Conservation (phyloP, 2,329 filamentous ascomycete species). For the Penicillium fuscoglaucum region DNA sequence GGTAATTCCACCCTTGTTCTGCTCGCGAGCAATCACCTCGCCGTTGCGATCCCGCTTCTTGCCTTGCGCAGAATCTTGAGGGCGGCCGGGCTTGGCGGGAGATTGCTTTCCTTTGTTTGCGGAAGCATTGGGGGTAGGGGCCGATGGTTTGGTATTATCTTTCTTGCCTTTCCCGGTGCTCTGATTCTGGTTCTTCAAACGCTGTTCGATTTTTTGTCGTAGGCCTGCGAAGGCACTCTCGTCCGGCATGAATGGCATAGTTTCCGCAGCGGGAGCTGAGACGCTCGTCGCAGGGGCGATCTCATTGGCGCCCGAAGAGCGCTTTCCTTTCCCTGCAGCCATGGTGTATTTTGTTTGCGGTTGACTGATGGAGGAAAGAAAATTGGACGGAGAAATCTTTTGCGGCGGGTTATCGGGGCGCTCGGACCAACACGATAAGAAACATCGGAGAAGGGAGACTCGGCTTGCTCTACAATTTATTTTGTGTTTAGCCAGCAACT, state of each 20-base stretch:
- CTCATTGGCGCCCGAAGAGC: slow-evolving; percentile 30
- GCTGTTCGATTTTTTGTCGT: slow-evolving; percentile 45
- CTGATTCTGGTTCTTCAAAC: slow-evolving; percentile 38
- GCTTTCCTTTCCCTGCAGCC: slow-evolving; percentile 42
- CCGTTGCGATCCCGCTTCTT: slow-evolving; percentile 51
- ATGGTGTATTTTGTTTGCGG: slow-evolving; percentile 28
- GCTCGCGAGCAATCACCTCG: slow-evolving; percentile 43
- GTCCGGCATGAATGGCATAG: slow-evolving; percentile 34
- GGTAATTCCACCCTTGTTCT: slow-evolving; percentile 29
- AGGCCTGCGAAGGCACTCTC: slow-evolving; percentile 43
- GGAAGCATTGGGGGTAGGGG: slow-evolving; percentile 18
- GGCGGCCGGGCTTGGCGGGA: slow-evolving; percentile 24
- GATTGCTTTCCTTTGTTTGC: slow-evolving; percentile 31
- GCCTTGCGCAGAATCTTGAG: slow-evolving; percentile 33
- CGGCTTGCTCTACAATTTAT: slow-evolving; percentile 13
- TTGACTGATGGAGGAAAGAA: slow-evolving; percentile 21
- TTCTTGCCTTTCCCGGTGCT: slow-evolving; percentile 34
- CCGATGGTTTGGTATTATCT: slow-evolving; percentile 32
- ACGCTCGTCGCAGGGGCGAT: slow-evolving; percentile 17
- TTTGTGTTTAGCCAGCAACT: neutral
- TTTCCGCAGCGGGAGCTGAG: slow-evolving; percentile 21
- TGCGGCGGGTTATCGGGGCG: slow-evolving; percentile 28
- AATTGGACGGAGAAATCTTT: slow-evolving; percentile 31
- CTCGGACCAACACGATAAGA: slow-evolving; percentile 30
- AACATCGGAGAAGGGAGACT: slow-evolving; percentile 13